These are phyloP conservation scores for Pythium phragmitis DNA, from an alignment of 352 stramenopile genomes.

Conservation along the genomic window DNA sequence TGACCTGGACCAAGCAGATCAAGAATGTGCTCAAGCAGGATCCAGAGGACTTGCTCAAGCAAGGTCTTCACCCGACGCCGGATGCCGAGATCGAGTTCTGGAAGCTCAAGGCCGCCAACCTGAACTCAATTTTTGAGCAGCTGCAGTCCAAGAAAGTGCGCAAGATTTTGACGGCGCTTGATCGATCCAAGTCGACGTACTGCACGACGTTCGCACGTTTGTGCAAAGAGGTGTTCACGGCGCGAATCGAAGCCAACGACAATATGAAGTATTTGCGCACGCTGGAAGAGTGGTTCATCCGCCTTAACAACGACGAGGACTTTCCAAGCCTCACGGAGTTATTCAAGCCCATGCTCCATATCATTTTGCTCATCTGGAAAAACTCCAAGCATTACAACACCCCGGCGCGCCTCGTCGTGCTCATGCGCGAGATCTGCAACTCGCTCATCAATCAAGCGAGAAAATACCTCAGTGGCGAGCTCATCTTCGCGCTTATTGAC, in stretches of 20 bases:
- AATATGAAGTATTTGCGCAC: slow-evolving; percentile 98
- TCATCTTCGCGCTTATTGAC: slow-evolving; percentile 97
- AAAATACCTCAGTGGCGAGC: slow-evolving; percentile 92
- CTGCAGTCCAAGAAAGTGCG: slow-evolving; percentile 93
- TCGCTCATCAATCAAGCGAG: slow-evolving; percentile 93
- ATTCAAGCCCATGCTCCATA: slow-evolving; percentile 99
- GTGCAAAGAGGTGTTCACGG: slow-evolving; percentile 97
- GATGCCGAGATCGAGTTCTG: slow-evolving; percentile 98
- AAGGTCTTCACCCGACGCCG: slow-evolving; percentile 95
- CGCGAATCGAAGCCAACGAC: slow-evolving; percentile 96
- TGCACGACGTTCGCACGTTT: slow-evolving; percentile 95
- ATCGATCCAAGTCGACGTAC: slow-evolving; percentile 96
- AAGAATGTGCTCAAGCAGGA: slow-evolving; percentile 98
- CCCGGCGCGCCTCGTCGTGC: slow-evolving; percentile 92
- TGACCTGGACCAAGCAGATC: slow-evolving; percentile 99
- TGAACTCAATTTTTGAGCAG: slow-evolving; percentile 96
- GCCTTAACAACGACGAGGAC: slow-evolving; percentile 94
- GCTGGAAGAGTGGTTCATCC: slow-evolving; percentile 96
- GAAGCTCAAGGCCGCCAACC: slow-evolving; percentile 95
- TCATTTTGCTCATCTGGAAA: slow-evolving; percentile 99
- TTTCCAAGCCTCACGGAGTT: slow-evolving; percentile 90
- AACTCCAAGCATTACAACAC: slow-evolving; percentile 99
- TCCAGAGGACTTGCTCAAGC: slow-evolving; percentile 95
- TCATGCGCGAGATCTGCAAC: slow-evolving; percentile 99
- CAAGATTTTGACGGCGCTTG: slow-evolving; percentile 93